Evolutionary conservation across 192 early-diverging fungal genomes (phyloP).

Genomic region (Podila minutissima): DNA sequence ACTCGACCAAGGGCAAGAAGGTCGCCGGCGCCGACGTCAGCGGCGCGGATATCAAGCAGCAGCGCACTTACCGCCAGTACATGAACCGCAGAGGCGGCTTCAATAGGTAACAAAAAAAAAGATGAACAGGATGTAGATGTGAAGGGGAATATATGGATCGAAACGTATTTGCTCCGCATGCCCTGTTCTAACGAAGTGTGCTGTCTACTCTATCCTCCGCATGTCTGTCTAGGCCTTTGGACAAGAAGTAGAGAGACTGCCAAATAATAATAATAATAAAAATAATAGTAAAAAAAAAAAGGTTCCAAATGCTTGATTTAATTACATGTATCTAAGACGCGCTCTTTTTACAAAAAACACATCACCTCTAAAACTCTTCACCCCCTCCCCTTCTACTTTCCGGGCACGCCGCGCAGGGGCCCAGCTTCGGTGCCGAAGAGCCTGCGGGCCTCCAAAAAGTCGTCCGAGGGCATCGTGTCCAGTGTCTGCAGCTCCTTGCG

Average conservation of each 20-base stretch:
- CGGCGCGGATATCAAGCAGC: conserved; percentile 84
- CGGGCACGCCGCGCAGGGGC: conserved; percentile 41
- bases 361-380: no score
- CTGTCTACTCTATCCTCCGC: not conserved
- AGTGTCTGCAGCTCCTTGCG: conserved; percentile 50
- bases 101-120: conserved; percentile 58
- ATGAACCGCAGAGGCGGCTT: conserved; percentile 96
- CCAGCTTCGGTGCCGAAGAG: conserved; percentile 35
- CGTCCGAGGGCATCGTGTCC: conserved; percentile 43
- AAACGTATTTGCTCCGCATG: not conserved
- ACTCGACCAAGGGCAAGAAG: conserved; percentile 84
- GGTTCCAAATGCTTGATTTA: not conserved
- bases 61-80: conserved; percentile 90
- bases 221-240: not conserved
- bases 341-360: no score
- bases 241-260: not conserved
- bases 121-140: no score
- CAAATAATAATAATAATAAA: not conserved
- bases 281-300: not conserved
- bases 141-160: not conserved
- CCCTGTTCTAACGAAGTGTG: not conserved
- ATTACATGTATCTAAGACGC: no score
- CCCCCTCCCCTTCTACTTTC: conserved; percentile 26
- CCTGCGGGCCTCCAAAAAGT: conserved; percentile 38
- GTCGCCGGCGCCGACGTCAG: conserved; percentile 79